A percentile compares a stretch with the other conserved stretches of the same genome.
Evolutionary conservation across 805 yeast genomes (phyloP).

Genomic region (Wickerhamomyces ciferrii): DNA sequence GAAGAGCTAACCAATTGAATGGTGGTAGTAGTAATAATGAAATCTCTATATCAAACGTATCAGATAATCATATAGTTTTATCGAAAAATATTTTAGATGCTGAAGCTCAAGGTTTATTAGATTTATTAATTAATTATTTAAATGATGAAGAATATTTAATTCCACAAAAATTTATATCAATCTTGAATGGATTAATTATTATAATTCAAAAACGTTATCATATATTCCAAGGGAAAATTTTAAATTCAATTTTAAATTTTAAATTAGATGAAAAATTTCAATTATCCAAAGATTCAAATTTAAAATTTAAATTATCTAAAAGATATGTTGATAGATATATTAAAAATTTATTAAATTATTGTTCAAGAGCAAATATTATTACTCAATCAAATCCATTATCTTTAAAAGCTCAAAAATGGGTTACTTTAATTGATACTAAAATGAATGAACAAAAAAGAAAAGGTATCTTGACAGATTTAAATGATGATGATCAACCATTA

Average conservation of each 20-base stretch:
- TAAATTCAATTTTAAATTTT: conserved; percentile 54
- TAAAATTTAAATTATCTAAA: conserved; percentile 45
- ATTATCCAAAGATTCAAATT: conserved; percentile 30
- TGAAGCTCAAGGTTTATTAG: conserved; percentile 68
- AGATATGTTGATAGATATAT: conserved; percentile 61
- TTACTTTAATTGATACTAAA: conserved; percentile 15
- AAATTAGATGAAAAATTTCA: conserved; percentile 54
- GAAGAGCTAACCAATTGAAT: conserved; percentile 16
- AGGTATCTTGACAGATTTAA: conserved; percentile 18
- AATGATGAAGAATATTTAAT: conserved; percentile 49
- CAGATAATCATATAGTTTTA: conserved; percentile 58
- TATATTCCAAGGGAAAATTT: conserved; percentile 45
- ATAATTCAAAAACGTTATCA: conserved; percentile 66
- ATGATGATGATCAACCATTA: conserved; percentile 25
- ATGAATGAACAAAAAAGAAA: conserved; percentile 21
- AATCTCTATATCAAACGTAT: conserved; percentile 14
- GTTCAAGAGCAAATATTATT: conserved; percentile 30
- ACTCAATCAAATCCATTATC: conserved; percentile 13
- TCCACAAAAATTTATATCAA: conserved; percentile 59
- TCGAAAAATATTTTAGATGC: conserved; percentile 51
- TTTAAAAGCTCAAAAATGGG: conserved; percentile 12
- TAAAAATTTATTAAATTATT: conserved; percentile 37
- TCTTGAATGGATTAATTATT: conserved; percentile 57
- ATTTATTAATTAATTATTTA: conserved; percentile 52
- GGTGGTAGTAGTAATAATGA: conserved; percentile 15